A percentile compares a stretch with the other conserved stretches of the same genome.
phyloP scores from a whole-genome alignment of 2,329 filamentous ascomycete genomes.

The Scedosporium dehoogii region DNA sequence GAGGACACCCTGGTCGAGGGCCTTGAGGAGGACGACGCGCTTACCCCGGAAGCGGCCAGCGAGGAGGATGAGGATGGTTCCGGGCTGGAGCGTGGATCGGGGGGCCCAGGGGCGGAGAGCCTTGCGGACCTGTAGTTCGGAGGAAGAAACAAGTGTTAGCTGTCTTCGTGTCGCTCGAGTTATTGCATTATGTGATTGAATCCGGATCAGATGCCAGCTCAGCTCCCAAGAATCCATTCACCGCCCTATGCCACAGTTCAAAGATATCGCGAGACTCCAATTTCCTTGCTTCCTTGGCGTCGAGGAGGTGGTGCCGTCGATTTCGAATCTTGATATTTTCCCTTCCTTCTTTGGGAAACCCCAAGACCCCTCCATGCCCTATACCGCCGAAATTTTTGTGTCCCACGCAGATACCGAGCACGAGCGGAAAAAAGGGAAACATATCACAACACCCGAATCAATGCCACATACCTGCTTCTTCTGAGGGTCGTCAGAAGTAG shows the following conservation, averaged over 20 bases:
- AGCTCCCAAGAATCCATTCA: too few relatives aligned
- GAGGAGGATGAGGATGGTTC: conserved; percentile 96
- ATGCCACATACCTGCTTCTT: conserved; percentile 80
- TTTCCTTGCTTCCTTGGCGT: neutral
- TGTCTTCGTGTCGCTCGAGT: neutral
- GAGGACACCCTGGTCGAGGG: conserved; percentile 93
- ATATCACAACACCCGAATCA: neutral
- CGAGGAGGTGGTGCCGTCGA: neutral
- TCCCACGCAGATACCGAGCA: neutral
- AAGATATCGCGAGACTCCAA: neutral
- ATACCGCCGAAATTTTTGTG: neutral
- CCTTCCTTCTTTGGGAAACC: neutral
- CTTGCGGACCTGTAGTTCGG: conserved; percentile 75
- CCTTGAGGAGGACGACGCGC: conserved; percentile 98
- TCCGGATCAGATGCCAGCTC: neutral
- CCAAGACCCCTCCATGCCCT: conserved; percentile 1
- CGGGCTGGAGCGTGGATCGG: conserved; percentile 82
- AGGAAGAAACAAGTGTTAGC: neutral
- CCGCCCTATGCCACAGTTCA: neutral
- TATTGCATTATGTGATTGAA: neutral
- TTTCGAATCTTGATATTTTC: neutral
- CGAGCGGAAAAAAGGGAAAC: neutral
- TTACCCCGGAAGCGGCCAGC: conserved; percentile 99
- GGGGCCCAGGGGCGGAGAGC: conserved; percentile 77
- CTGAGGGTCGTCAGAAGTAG: conserved; percentile 80